phyloP scores from a whole-genome alignment of 495 filamentous ascomycete species.

The Xylaria flabelliformis region DNA sequence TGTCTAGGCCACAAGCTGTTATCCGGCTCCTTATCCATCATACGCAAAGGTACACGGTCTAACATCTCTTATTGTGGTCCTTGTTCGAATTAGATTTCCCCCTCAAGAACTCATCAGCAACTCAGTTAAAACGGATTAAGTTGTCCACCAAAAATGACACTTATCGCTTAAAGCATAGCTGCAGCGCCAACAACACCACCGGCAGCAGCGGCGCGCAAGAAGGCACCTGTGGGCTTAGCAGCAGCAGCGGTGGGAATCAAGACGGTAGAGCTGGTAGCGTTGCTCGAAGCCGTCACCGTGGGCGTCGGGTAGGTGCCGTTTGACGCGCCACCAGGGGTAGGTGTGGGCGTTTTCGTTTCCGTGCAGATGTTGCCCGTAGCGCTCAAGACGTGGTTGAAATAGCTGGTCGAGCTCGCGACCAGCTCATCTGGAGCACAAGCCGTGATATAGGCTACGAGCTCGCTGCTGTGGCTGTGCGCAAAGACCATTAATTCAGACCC shows the following conservation, averaged over 20 bases:
- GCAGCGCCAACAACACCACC: neutral
- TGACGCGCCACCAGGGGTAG: slow-evolving; percentile 7
- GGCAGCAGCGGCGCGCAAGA: neutral
- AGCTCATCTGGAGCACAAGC: neutral
- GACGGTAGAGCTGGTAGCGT: neutral
- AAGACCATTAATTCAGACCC: slow-evolving; percentile 3
- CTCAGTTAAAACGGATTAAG: neutral
- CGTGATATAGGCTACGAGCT: slow-evolving; percentile 14
- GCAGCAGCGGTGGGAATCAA: neutral
- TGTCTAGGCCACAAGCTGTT: no score
- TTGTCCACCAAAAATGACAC: neutral
- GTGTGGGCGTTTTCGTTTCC: slow-evolving; percentile 8
- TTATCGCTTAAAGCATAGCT: neutral
- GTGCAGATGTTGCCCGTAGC: slow-evolving; percentile 17
- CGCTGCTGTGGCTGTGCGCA: slow-evolving; percentile 11
- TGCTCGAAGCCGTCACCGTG: slow-evolving; percentile 1
- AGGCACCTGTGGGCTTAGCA: neutral
- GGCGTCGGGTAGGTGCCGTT: slow-evolving; percentile 4
- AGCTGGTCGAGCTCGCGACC: slow-evolving; percentile 14
- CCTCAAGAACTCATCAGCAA: neutral
- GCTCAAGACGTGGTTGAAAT: slow-evolving; percentile 17
- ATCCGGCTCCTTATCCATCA: no score
- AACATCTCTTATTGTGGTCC: neutral
- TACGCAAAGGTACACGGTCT: neutral
- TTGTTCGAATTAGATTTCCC: neutral